These are phyloP conservation scores for Setomelanomma holmii DNA, from an alignment of 2,329 filamentous ascomycete genomes.

Conservation along the genomic window DNA sequence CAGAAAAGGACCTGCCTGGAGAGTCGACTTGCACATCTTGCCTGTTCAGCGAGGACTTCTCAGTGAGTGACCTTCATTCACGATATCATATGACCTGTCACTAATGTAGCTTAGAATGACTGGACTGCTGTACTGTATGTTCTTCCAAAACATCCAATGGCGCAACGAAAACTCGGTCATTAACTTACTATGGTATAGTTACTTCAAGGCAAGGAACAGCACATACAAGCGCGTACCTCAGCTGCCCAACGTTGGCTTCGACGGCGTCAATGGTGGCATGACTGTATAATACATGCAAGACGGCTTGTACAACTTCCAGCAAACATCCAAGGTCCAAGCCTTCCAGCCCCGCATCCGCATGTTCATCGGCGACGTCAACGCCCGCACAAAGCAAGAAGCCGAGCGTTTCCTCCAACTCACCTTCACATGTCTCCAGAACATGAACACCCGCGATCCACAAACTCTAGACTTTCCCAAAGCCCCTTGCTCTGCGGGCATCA, in stretches of 20 bases:
- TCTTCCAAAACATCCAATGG: not conserved
- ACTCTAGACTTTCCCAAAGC: conserved; percentile 48
- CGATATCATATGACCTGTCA: not conserved
- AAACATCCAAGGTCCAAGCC: conserved; percentile 50
- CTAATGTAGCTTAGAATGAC: conserved; percentile 28
- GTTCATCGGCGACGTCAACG: conserved; percentile 39
- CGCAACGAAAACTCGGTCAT: not conserved
- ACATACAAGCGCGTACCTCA: conserved; percentile 29
- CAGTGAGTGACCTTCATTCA: conserved; percentile 6
- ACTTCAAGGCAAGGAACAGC: conserved; percentile 35
- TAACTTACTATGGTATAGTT: conserved; percentile 11
- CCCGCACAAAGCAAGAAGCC: conserved; percentile 38
- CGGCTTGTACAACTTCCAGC: conserved; percentile 32
- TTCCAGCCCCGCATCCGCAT: conserved; percentile 47
- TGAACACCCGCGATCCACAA: conserved; percentile 50
- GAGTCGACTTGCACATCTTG: conserved; percentile 38
- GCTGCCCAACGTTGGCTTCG: conserved; percentile 28
- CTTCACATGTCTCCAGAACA: conserved; percentile 53
- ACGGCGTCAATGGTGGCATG: conserved; percentile 26
- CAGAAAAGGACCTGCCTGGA: conserved; percentile 24
- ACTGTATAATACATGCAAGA: conserved; percentile 39
- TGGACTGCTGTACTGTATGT: conserved; percentile 40
- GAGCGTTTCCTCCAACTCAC: conserved; percentile 54
- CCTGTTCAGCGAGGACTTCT: conserved; percentile 39
- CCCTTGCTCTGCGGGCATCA: conserved; percentile 51